phyloP scores from a whole-genome alignment of 1,284 basidiomycete species.

The Melanopsichium pennsylvanicum region DNA sequence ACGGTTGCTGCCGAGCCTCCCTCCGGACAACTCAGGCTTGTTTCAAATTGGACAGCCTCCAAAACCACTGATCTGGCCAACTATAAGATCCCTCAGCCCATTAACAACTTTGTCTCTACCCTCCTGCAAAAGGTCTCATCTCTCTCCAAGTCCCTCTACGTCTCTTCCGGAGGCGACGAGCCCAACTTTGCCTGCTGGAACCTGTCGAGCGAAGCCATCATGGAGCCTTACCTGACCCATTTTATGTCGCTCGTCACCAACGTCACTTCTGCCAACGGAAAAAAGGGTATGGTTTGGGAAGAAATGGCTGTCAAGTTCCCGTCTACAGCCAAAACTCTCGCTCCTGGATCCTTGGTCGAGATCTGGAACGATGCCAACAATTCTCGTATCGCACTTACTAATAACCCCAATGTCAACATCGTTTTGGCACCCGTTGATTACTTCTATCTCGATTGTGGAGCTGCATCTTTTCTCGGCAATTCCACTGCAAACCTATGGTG shows the following conservation, averaged over 20 bases:
- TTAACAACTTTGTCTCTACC: slow-evolving; percentile 51
- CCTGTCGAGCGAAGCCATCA: slow-evolving; percentile 28
- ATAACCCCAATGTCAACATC: slow-evolving; percentile 74
- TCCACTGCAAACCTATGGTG: slow-evolving; percentile 72
- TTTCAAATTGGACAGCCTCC: slow-evolving; percentile 68
- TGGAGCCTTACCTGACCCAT: slow-evolving; percentile 67
- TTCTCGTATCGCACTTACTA: slow-evolving; percentile 72
- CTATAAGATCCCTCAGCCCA: slow-evolving; percentile 67
- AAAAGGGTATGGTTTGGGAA: slow-evolving; percentile 78
- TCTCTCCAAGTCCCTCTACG: slow-evolving; percentile 72
- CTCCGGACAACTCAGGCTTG: slow-evolving; percentile 74
- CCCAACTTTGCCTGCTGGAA: slow-evolving; percentile 77
- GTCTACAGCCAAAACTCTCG: slow-evolving; percentile 68
- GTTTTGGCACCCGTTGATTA: slow-evolving; percentile 71
- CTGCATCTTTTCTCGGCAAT: slow-evolving; percentile 78
- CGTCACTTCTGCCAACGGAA: slow-evolving; percentile 68
- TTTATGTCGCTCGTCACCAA: slow-evolving; percentile 73
- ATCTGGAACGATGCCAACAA: slow-evolving; percentile 76
- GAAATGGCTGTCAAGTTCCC: slow-evolving; percentile 66
- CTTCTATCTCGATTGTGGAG: slow-evolving; percentile 77
- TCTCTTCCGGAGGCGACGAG: slow-evolving; percentile 85
- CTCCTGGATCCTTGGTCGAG: slow-evolving; percentile 76
- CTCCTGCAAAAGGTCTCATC: slow-evolving; percentile 54
- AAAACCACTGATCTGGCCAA: slow-evolving; percentile 67
- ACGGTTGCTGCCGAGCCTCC: slow-evolving; percentile 72